Percentiles rank a stretch among this genome's conserved stretches.
phyloP scores from a whole-genome alignment of 2,329 filamentous ascomycete genomes.

The Macrophomina phaseolina region DNA sequence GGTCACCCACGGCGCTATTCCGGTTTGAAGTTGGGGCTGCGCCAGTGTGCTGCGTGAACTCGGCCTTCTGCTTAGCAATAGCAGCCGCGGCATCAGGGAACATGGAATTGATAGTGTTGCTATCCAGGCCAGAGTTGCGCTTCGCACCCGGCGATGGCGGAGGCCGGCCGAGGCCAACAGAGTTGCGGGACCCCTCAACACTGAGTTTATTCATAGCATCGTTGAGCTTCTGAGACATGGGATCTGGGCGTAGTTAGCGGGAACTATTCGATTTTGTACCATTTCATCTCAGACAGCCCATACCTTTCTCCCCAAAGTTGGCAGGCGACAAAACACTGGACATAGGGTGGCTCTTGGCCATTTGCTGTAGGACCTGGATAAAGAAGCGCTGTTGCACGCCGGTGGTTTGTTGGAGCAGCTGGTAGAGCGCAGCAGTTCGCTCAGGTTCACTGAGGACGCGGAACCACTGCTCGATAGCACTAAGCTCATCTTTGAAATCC shows the following conservation, averaged over 20 bases:
- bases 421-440: constrained; percentile 92
- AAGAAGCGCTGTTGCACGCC: constrained; percentile 99
- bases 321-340: constrained; percentile 92
- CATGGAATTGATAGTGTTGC: constrained; percentile 96
- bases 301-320: constrained; percentile 92
- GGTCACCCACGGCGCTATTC: constrained; percentile 82
- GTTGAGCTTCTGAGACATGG: constrained; percentile 93
- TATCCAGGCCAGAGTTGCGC: constrained; percentile 91
- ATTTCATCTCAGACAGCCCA: constrained; percentile 32
- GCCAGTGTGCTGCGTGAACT: constrained; percentile 94
- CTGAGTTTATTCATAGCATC: constrained; percentile 97
- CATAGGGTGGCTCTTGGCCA: constrained; percentile 98
- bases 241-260: constrained; percentile 65
- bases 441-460: constrained; percentile 96
- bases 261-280: background rate
- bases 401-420: constrained; percentile 94
- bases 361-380: constrained; percentile 97
- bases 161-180: constrained; percentile 72
- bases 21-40: constrained; percentile 89
- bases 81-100: constrained; percentile 97
- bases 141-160: constrained; percentile 80
- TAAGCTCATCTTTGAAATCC: constrained; percentile 99
- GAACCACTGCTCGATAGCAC: constrained; percentile 99
- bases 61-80: constrained; percentile 98
- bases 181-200: constrained; percentile 85